A percentile compares a stretch with the other conserved stretches of the same genome.
phyloP scores from a whole-genome alignment of 352 stramenopile species.

The Albugo laibachii region DNA sequence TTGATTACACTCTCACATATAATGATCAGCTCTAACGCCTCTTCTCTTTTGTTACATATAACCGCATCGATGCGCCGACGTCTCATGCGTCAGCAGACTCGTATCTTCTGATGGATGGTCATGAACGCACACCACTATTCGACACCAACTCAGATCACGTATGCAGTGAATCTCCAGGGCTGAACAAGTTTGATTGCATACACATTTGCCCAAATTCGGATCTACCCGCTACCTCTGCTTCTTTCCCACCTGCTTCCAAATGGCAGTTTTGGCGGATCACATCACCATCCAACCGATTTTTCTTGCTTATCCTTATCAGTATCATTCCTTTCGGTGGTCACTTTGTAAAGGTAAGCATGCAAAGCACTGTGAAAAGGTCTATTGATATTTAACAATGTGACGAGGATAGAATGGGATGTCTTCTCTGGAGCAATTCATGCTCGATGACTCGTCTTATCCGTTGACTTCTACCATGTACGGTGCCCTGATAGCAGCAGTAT shows the following conservation, averaged over 20 bases:
- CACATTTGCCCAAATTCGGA: no score
- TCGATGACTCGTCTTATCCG: conserved; percentile 47
- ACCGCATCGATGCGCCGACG: no score
- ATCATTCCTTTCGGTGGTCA: conserved; percentile 69
- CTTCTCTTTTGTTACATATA: no score
- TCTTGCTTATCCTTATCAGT: conserved; percentile 66
- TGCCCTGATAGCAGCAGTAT: conserved; percentile 56
- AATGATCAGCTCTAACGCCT: no score
- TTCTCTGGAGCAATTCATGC: conserved; percentile 59
- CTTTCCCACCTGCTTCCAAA: not conserved
- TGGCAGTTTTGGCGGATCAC: conserved; percentile 62
- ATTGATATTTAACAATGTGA: not conserved
- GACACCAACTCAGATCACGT: no score
- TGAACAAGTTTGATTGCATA: no score
- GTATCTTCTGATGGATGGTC: no score
- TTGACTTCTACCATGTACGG: conserved; percentile 77
- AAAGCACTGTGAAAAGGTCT: not conserved
- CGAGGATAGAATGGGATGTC: conserved; percentile 48
- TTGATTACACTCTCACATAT: no score
- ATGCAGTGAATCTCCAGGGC: no score
- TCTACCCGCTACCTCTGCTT: not conserved
- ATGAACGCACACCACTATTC: no score
- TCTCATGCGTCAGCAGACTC: no score
- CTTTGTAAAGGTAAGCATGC: conserved; percentile 45
- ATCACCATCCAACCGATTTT: conserved; percentile 51